Evolutionary conservation across 2,329 filamentous ascomycete species (phyloP).

Genomic region (Penicillium sclerotiorum): DNA sequence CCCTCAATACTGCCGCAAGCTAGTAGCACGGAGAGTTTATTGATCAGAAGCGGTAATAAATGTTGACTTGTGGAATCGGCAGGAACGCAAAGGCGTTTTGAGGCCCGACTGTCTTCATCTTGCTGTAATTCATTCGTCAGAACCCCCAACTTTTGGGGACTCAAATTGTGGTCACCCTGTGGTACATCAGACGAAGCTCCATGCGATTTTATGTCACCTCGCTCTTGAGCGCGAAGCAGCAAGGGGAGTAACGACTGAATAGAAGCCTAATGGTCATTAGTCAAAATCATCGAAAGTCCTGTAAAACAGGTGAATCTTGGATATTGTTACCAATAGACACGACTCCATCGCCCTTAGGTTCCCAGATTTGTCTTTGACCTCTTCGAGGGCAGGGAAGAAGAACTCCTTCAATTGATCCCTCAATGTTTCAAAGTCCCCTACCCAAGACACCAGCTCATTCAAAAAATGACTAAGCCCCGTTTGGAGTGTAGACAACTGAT

Average conservation of each 20-base stretch:
- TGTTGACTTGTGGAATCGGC: slow-evolving; percentile 35
- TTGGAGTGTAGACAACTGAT: slow-evolving; percentile 32
- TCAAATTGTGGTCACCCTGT: too few relatives aligned
- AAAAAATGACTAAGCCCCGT: slow-evolving; percentile 32
- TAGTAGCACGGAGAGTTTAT: slow-evolving; percentile 36
- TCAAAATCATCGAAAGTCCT: not conserved
- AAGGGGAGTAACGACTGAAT: slow-evolving; percentile 22
- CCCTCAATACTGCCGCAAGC: slow-evolving; percentile 35
- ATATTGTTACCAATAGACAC: slow-evolving; percentile 37
- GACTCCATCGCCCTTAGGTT: slow-evolving; percentile 27
- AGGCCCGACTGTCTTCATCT: slow-evolving; percentile 26
- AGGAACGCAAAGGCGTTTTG: slow-evolving; percentile 40
- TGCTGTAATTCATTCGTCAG: slow-evolving; percentile 7
- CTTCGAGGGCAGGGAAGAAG: slow-evolving; percentile 28
- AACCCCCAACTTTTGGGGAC: slow-evolving; percentile 16
- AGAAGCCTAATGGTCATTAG: slow-evolving; percentile 28
- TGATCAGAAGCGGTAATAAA: slow-evolving; percentile 37
- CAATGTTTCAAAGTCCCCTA: slow-evolving; percentile 20
- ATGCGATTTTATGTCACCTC: not conserved
- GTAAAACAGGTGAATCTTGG: not conserved
- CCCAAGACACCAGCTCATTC: slow-evolving; percentile 27
- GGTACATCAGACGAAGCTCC: not conserved
- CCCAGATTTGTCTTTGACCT: slow-evolving; percentile 24
- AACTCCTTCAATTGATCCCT: slow-evolving; percentile 28
- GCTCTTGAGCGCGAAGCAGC: slow-evolving; percentile 2